phyloP scores from a whole-genome alignment of 2,329 filamentous ascomycete species.

The Exophiala calicioides region DNA sequence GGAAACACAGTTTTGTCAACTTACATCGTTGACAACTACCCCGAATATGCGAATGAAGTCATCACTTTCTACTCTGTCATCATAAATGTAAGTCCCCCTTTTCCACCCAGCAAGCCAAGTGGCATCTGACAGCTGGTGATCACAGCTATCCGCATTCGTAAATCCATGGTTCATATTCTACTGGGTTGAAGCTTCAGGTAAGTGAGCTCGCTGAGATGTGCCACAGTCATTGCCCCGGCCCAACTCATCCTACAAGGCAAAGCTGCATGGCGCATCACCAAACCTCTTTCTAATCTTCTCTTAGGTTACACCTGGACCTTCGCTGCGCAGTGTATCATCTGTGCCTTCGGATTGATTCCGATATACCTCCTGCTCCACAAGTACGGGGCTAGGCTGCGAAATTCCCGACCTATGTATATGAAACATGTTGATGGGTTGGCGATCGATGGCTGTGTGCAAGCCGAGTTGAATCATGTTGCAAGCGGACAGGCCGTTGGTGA shows the following conservation, averaged over 20 bases:
- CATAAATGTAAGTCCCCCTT: neutral
- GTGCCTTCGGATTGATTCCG: neutral
- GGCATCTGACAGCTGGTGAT: neutral
- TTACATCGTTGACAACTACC: slow-evolving; percentile 10
- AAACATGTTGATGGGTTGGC: too few relatives aligned
- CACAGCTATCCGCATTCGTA: slow-evolving; percentile 18
- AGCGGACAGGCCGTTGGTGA: too few relatives aligned
- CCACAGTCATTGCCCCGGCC: too few relatives aligned
- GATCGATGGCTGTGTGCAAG: too few relatives aligned
- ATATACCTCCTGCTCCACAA: neutral
- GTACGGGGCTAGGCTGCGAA: neutral
- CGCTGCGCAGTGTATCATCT: slow-evolving; percentile 14
- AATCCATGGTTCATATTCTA: slow-evolving; percentile 17
- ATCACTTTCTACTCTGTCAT: slow-evolving; percentile 4
- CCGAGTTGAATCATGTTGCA: too few relatives aligned
- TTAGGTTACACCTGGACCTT: slow-evolving; percentile 16
- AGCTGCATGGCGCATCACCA: too few relatives aligned
- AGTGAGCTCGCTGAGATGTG: too few relatives aligned
- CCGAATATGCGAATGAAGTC: neutral
- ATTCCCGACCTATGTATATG: neutral
- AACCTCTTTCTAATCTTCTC: neutral
- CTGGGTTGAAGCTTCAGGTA: slow-evolving; percentile 13
- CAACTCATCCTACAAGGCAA: too few relatives aligned
- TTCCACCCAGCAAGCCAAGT: neutral
- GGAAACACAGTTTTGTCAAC: slow-evolving; percentile 4